Conservation (phyloP, 176 grass and related monocot genomes). For the Ensete glaucum region DNA sequence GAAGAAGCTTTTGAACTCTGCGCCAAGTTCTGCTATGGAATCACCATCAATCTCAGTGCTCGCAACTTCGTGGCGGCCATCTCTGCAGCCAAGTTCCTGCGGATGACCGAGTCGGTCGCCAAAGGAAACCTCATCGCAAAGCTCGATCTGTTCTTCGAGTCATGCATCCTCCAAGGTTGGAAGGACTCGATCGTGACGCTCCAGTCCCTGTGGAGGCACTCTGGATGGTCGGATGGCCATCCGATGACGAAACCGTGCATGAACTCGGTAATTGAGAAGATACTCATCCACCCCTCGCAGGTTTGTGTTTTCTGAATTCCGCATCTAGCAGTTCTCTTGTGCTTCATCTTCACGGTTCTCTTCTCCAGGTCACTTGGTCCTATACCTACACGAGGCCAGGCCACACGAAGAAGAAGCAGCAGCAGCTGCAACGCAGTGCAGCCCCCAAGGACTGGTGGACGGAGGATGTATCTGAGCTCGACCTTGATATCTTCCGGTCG, state of each 20-base stretch:
- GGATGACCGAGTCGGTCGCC: constrained; percentile 72
- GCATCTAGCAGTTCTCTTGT: background rate
- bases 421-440: constrained; percentile 28
- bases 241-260: constrained; percentile 70
- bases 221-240: constrained; percentile 74
- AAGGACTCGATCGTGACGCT: constrained; percentile 56
- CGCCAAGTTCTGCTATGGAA: constrained; percentile 94
- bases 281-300: constrained; percentile 52
- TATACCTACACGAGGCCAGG: constrained; percentile 80
- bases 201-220: constrained; percentile 45
- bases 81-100: constrained; percentile 65
- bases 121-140: constrained; percentile 72
- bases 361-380: constrained; percentile 64
- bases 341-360: background rate
- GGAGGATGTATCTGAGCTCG: constrained; percentile 86
- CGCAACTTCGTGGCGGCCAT: constrained; percentile 49
- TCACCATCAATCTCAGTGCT: constrained; percentile 72
- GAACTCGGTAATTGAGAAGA: constrained; percentile 78
- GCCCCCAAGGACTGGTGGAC: constrained; percentile 97
- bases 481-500: constrained; percentile 79
- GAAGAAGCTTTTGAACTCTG: constrained; percentile 85
- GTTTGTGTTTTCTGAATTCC: constrained; percentile 8
- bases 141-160: constrained; percentile 67
- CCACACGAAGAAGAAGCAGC: constrained; percentile 30
- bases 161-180: constrained; percentile 77